phyloP scores from a whole-genome alignment of 805 yeast species.

The Starmerella tilneyi region DNA sequence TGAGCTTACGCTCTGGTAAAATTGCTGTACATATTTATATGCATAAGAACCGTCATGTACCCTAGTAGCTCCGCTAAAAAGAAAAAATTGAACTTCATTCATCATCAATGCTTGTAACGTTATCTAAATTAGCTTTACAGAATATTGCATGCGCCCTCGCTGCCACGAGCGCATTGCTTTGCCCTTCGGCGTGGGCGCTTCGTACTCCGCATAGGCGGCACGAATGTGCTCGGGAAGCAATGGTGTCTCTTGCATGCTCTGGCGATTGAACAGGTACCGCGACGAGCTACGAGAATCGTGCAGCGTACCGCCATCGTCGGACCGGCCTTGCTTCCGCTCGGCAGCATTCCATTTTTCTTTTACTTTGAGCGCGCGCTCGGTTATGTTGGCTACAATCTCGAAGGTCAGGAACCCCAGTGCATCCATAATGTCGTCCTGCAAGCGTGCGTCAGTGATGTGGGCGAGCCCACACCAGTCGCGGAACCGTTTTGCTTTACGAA shows the following conservation, averaged over 20 bases:
- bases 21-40: background rate
- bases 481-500: conserved; percentile 85
- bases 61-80: background rate
- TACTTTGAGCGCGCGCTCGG: conserved; percentile 80
- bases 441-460: conserved; percentile 74
- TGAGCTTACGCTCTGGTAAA: too few relatives aligned
- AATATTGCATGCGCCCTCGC: conserved; percentile 19
- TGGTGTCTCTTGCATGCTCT: conserved; percentile 24
- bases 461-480: conserved; percentile 92
- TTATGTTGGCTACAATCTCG: conserved; percentile 88
- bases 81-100: background rate
- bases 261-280: conserved; percentile 21
- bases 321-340: conserved; percentile 5
- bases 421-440: conserved; percentile 93
- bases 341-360: conserved; percentile 46
- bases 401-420: conserved; percentile 90
- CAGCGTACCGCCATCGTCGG: conserved; percentile 4
- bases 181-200: conserved; percentile 18
- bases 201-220: conserved; percentile 24
- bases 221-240: conserved; percentile 24
- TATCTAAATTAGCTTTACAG: conserved; percentile 18
- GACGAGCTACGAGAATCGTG: conserved; percentile 12
- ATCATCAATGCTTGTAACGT: too few relatives aligned
- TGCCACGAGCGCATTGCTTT: conserved; percentile 20
- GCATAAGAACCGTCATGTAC: background rate